phyloP scores from a whole-genome alignment of 768 basidiomycete species.

The Pisolithus marmoratus region DNA sequence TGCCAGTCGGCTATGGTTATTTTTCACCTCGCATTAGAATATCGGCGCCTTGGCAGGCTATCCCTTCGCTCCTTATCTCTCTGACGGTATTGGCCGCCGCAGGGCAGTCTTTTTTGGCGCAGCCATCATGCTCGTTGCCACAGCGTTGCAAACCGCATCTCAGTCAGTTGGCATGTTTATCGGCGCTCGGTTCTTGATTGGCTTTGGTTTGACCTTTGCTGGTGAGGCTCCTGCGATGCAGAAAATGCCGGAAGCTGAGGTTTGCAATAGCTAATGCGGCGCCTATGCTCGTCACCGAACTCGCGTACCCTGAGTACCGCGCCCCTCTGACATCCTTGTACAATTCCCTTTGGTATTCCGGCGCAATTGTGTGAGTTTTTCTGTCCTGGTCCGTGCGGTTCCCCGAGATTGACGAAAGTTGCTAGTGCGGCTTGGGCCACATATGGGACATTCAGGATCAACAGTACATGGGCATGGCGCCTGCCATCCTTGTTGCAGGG shows the following conservation, averaged over 20 bases:
- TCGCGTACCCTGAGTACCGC: constrained; percentile 82
- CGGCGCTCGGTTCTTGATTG: constrained; percentile 72
- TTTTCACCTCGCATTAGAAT: constrained; percentile 37
- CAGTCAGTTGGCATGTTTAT: constrained; percentile 75
- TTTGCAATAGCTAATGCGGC: constrained; percentile 53
- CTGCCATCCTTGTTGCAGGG: constrained; percentile 71
- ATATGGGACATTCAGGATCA: constrained; percentile 71
- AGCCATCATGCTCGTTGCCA: constrained; percentile 62
- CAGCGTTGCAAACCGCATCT: constrained; percentile 65
- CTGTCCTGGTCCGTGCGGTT: not conserved
- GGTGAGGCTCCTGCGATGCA: constrained; percentile 26
- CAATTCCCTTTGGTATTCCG: constrained; percentile 85
- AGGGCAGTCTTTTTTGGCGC: constrained; percentile 64
- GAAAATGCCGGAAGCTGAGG: not conserved
- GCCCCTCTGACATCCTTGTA: constrained; percentile 72
- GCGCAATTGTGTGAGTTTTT: constrained; percentile 60
- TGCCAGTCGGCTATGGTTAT: not conserved
- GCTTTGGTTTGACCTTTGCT: constrained; percentile 72
- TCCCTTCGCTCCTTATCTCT: constrained; percentile 66
- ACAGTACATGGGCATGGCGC: constrained; percentile 75
- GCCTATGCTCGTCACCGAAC: constrained; percentile 78
- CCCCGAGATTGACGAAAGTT: not conserved
- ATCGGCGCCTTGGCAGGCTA: constrained; percentile 64
- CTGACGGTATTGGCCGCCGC: constrained; percentile 69
- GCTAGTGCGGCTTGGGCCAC: constrained; percentile 76